Evolutionary conservation across 2,329 filamentous ascomycete species (phyloP).

Genomic region (Arthrobotrys entomopaga): DNA sequence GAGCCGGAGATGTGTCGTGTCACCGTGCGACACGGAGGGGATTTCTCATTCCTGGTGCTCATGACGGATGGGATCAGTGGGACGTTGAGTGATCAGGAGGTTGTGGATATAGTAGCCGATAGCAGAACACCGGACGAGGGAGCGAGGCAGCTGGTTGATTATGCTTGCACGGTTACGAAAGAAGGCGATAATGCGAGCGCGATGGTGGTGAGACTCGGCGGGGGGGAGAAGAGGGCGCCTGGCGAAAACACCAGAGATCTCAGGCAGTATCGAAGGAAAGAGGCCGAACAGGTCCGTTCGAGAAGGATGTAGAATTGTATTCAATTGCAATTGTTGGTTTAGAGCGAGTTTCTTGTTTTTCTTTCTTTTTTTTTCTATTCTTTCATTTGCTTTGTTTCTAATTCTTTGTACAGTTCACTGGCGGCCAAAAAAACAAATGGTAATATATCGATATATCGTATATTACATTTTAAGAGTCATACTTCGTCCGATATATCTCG

Average conservation of each 20-base stretch:
- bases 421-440: not conserved
- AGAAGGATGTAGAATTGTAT: constrained; percentile 62
- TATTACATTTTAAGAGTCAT: constrained; percentile 18
- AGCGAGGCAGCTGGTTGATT: constrained; percentile 79
- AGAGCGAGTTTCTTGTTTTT: not conserved
- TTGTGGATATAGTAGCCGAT: constrained; percentile 95
- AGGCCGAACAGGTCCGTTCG: constrained; percentile 83
- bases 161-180: constrained; percentile 83
- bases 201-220: constrained; percentile 73
- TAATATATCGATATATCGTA: too few relatives aligned
- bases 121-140: constrained; percentile 89
- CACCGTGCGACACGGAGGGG: constrained; percentile 77
- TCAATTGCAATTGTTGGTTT: constrained; percentile 1
- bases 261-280: constrained; percentile 80
- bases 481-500: not conserved
- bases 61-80: constrained; percentile 90
- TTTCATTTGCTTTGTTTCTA: not conserved
- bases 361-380: not conserved
- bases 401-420: not conserved
- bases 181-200: constrained; percentile 76
- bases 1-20: constrained; percentile 87
- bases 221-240: constrained; percentile 78
- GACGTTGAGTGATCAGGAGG: constrained; percentile 88
- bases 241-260: constrained; percentile 92
- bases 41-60: constrained; percentile 89